Percentiles rank a stretch among this genome's conserved stretches.
These are phyloP conservation scores for Panicum hallii DNA, from an alignment of 202 grass and related monocot genomes.

Conservation along the genomic window DNA sequence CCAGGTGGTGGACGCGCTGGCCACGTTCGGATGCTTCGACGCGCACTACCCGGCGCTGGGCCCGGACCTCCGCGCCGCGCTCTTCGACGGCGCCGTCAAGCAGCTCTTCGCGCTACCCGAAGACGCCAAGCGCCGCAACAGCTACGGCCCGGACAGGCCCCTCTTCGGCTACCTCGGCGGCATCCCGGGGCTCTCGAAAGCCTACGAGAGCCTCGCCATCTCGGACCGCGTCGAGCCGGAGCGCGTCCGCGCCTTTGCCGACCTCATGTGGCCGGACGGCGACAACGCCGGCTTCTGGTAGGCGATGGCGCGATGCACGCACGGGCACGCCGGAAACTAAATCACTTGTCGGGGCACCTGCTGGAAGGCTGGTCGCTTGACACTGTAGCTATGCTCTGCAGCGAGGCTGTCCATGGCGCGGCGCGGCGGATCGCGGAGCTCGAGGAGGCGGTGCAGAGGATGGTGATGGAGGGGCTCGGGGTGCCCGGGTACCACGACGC, in stretches of 20 bases:
- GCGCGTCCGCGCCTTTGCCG: slow-evolving; percentile 39
- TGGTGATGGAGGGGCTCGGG: too few relatives aligned
- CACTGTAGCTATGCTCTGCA: too few relatives aligned
- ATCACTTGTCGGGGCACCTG: too few relatives aligned
- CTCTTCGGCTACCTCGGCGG: slow-evolving; percentile 70
- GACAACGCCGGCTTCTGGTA: too few relatives aligned
- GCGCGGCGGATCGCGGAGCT: too few relatives aligned
- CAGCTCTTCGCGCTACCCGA: slow-evolving; percentile 66
- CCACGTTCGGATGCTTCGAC: slow-evolving; percentile 66
- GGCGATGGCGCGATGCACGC: too few relatives aligned
- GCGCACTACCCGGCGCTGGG: slow-evolving; percentile 54
- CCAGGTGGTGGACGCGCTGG: slow-evolving; percentile 59
- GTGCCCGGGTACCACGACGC: too few relatives aligned
- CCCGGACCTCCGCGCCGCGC: slow-evolving; percentile 32
- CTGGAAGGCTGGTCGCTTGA: too few relatives aligned
- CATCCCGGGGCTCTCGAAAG: slow-evolving; percentile 38
- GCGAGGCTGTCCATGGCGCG: too few relatives aligned
- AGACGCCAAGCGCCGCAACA: slow-evolving; percentile 69
- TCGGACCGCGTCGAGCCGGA: slow-evolving; percentile 18
- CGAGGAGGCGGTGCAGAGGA: too few relatives aligned
- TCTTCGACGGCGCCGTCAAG: slow-evolving; percentile 51
- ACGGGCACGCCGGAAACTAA: too few relatives aligned
- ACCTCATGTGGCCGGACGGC: too few relatives aligned
- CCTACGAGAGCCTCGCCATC: slow-evolving; percentile 75
- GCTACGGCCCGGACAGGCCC: slow-evolving; percentile 53